Evolutionary conservation across 2,329 filamentous ascomycete species (phyloP), one percentile per base, ranked within the genome.

Genomic region (Mollisia scopiformis): DNA sequence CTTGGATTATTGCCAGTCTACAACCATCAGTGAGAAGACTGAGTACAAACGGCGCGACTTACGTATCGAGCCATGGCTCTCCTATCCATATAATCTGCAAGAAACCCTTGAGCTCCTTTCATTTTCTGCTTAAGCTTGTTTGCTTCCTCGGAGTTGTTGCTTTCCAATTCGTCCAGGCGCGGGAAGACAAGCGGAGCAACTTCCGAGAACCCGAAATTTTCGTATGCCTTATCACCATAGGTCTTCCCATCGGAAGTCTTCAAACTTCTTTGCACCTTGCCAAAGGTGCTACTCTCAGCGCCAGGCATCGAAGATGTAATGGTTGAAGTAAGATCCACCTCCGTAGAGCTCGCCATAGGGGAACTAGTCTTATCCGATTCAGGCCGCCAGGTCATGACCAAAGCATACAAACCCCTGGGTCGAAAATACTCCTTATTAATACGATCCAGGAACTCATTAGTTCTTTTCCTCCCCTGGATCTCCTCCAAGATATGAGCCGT

Each of bases 351-450:
- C 23, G 37, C 54, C 8, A 33, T 41, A 31, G 47, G 27, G n/a
- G n/a, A n/a, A n/a, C n/a, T n/a, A n/a, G n/a, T n/a, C 13, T 13
- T 13, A 11, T 43, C 39, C 19, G 47, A 25, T 25, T 56, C 54
- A 1, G 59, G 59, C 19, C 52, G 41, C 59, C 59, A 61, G 8
- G 59, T 61, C 54, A 87, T 79, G 35, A 88, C 75, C 39, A 83
- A 73, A 58, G 76, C 79, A 70, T 79, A 82, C 0, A 87, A 75
- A 0, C 84, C 84, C 1, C 78, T 77, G 0, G 85, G 84, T 41
- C 76, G 78, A 69, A 87, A 88, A 58, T 85, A 78, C 2, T 81
- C 75, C 10, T 78, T 74, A 66, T 87, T 87, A 63, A 84, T 76
- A 49, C 75, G 72, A 63, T 85, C 78, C 10, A 88, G 76, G 25